Base-by-base conservation (phyloP, 306 rosid genomes). In the Prunus mume region DNA sequence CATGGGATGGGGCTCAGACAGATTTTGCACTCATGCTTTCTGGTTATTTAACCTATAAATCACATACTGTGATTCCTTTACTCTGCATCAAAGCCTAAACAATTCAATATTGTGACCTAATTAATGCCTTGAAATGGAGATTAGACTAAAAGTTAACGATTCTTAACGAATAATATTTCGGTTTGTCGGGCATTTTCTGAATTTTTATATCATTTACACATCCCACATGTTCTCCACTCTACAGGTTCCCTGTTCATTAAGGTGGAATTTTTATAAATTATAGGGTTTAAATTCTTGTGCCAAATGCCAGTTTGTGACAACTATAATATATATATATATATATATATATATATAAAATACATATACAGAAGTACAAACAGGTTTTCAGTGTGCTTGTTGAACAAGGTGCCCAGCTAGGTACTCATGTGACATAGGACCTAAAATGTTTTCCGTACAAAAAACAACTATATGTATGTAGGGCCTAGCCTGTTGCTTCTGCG, bases 221-320 rank as follows among this genome's bases (percentile, higher is more conserved):
- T 75, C 51, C 71, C 75, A 77, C 82, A 81, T 90, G 84, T 83
- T 87, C 89, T 84, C 82, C 74, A 58, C 67, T 47, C 20, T 72
- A 41, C 63, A 56, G 58, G 72, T 63, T 83, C 80, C 34, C 13
- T 61, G 65, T 28, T 61, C 12, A 61, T 61, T 24, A 27, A 13
- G 13, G 20, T 20, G 62, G 57, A 10, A 9, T 12, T 10, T 56
- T 60, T 24, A 60, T 2, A 60, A 56, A 60, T 24, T 12, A 25
- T 60, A 60, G 34, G 34, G 38, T 25, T 60, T 34, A 60, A 60
- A 56, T 20, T 56, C 25, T 8, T 56, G 2, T 56, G 25, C 13
- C 51, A 47, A 47, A 38, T 52, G 19, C 20, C 57, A 52, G 61
- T 19, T n/a, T 55, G 61, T 55, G 12, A 55, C 9, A 49, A 49